Base-by-base conservation (phyloP, 2,329 filamentous ascomycete genomes). In the Colletotrichum lentis region DNA sequence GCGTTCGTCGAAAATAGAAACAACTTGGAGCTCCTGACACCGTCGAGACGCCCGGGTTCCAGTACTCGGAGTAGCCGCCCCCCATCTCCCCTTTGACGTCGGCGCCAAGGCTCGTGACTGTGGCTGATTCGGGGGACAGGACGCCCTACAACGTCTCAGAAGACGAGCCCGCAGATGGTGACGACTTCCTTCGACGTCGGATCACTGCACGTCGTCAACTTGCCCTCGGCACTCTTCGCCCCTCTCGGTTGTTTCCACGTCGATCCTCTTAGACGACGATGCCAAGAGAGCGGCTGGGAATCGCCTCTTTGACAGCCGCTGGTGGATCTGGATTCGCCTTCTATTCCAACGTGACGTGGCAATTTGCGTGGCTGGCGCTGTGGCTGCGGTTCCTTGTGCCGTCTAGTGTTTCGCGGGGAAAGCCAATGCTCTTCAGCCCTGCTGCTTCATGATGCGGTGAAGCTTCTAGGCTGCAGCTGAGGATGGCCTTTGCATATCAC, bases 91-190 rank as follows among this genome's bases (percentile, higher is more conserved):
- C 16, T 41, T 39, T 49, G 35, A 43, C 44, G 49, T 27, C 52
- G 35, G 11, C 46, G 62, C 62, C 55, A 65, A 60, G 55, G 24
- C n/a, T 35, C 5, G 37, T n/a, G 61, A 64, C 22, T 41, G 49
- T 50, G 62, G 49, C 64, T 68, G 55, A 64, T 60, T 49, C 43
- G 49, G 37, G n/a, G 27, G 56, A 49, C 53, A 64, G 61, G 22
- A 37, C 27, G 41, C 41, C 20, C 14, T 47, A 39, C 16, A 31
- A 47, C 56, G 62, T 61, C 49, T 37, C 12, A 54, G 49, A 41
- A 57, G 18, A 18, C 35, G 56, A 49, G 20, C 18, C 27, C 18
- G n/a, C n/a, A 59, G 35, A 31, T 50, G 41, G 44, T n/a, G 53
- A 52, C 24, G 55, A 54, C 27, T 16, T 37, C n/a, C 11, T 35